Evolutionary conservation across 768 basidiomycete genomes (phyloP), one percentile per base, ranked within the genome.

Genomic region (Pleurotus sapidus): DNA sequence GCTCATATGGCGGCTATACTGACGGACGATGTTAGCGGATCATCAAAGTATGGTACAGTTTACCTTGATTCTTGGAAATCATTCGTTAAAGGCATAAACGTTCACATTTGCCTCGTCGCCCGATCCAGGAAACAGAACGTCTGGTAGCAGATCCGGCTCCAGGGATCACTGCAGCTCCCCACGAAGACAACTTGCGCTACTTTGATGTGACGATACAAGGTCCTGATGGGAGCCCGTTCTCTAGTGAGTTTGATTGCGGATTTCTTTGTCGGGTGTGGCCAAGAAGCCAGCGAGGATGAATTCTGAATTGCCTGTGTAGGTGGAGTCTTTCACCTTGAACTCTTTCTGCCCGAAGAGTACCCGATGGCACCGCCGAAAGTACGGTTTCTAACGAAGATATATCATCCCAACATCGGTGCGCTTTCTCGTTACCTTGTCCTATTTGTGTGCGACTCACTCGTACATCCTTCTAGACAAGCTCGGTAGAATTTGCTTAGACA

Each of bases 331-430:
- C 90, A 88, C 65, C 82, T 98, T n/a, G 97, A 99, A 73, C 79
- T 99, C 45, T 99, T 98, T 77, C 79, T 99, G 24, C 97, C 97
- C 3, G 97, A 98, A 73, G 97, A 98, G 72, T 99, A 99, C 74
- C 97, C 97, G 1, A 99, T 99, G 97, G 91, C 90, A 49, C 96
- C 97, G 0, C 97, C 97, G 20, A 99, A 99, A 75, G 97, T 99
- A 57, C 83, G 96, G 63, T 98, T 96, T 77, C 77, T 97, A 64
- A 97, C 95, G 57, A 95, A 95, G 87, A 96, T 98, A 78, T 95
- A 96, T 78, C 95, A 98, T 73, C 95, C 97, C 48, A 99, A 99
- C 72, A 99, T 99, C 75, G 96, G 96, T 97, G 68, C 66, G 91
- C 73, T 47, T 49, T 38, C 46, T 25, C 38, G 4, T 53, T 53